A percentile compares a stretch with the other conserved stretches of the same genome.
Conservation (phyloP, 768 basidiomycete genomes). For the Pisolithus albus region DNA sequence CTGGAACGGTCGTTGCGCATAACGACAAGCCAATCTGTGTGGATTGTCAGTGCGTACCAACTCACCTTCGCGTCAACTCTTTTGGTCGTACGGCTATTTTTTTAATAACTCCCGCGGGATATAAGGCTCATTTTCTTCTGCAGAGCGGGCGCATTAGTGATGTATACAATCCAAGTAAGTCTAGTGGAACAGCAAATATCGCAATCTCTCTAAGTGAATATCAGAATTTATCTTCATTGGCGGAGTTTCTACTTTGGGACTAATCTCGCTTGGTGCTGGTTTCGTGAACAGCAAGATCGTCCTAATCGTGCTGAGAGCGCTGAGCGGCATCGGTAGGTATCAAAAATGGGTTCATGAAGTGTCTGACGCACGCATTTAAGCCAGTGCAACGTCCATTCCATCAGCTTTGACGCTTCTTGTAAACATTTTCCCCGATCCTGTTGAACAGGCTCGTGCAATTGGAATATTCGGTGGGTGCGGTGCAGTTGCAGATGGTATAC, state of each 20-base stretch:
- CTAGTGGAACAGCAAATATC: background rate
- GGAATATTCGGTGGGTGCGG: slow-evolving; percentile 41
- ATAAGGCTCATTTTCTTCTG: slow-evolving; percentile 8
- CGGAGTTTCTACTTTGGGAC: slow-evolving; percentile 36
- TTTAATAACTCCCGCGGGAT: background rate
- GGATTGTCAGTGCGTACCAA: slow-evolving; percentile 39
- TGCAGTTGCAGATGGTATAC: slow-evolving; percentile 38
- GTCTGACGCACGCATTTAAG: slow-evolving; percentile 15
- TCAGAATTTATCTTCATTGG: slow-evolving; percentile 36
- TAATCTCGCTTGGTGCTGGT: slow-evolving; percentile 40
- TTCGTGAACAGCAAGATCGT: slow-evolving; percentile 41
- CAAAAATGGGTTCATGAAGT: background rate
- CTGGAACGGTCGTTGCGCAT: slow-evolving; percentile 20
- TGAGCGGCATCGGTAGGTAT: slow-evolving; percentile 40
- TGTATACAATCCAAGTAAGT: slow-evolving; percentile 35
- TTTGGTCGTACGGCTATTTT: slow-evolving; percentile 13
- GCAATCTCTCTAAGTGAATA: background rate
- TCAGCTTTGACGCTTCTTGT: slow-evolving; percentile 46
- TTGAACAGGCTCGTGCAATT: slow-evolving; percentile 42
- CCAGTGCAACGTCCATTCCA: slow-evolving; percentile 45
- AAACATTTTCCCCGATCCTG: slow-evolving; percentile 41
- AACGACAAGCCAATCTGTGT: slow-evolving; percentile 24
- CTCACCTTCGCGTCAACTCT: slow-evolving; percentile 37
- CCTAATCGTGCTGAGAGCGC: slow-evolving; percentile 44
- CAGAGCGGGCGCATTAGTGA: slow-evolving; percentile 36